phyloP scores from a whole-genome alignment of 2,329 filamentous ascomycete genomes.

The Aschersonia sp. region DNA sequence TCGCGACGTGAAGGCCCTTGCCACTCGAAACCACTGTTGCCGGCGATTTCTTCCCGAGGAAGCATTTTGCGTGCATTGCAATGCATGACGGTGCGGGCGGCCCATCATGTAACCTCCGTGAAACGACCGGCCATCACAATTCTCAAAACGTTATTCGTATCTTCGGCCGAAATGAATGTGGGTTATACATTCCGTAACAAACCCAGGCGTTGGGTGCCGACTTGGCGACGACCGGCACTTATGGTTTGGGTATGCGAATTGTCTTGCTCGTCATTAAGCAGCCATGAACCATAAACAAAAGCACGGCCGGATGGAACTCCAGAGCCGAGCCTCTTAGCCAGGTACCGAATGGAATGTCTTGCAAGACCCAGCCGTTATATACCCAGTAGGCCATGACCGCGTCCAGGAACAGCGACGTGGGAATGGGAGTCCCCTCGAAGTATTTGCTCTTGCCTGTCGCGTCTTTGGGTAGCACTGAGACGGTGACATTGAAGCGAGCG shows the following conservation, averaged over 20 bases:
- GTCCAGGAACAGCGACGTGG: slow-evolving; percentile 71
- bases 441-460: slow-evolving; percentile 81
- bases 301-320: slow-evolving; percentile 73
- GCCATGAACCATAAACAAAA: slow-evolving; percentile 76
- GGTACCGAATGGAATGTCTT: slow-evolving; percentile 63
- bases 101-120: too few relatives aligned
- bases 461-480: slow-evolving; percentile 80
- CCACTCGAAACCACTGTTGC: too few relatives aligned
- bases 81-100: too few relatives aligned
- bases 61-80: too few relatives aligned
- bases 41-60: too few relatives aligned
- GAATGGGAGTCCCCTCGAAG: slow-evolving; percentile 95
- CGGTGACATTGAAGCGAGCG: slow-evolving; percentile 95
- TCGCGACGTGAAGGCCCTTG: too few relatives aligned
- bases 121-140: too few relatives aligned
- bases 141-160: too few relatives aligned
- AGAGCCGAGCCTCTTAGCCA: slow-evolving; percentile 50
- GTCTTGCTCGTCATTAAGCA: slow-evolving; percentile 93
- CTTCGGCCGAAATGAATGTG: not conserved
- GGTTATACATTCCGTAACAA: not conserved
- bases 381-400: slow-evolving; percentile 85
- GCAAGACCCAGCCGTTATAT: slow-evolving; percentile 62
- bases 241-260: slow-evolving; percentile 86
- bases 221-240: slow-evolving; percentile 2
- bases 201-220: too few relatives aligned